Evolutionary conservation across 331 rosid genomes (phyloP), one percentile per base, ranked within the genome.

Genomic region (Cydonia oblonga): DNA sequence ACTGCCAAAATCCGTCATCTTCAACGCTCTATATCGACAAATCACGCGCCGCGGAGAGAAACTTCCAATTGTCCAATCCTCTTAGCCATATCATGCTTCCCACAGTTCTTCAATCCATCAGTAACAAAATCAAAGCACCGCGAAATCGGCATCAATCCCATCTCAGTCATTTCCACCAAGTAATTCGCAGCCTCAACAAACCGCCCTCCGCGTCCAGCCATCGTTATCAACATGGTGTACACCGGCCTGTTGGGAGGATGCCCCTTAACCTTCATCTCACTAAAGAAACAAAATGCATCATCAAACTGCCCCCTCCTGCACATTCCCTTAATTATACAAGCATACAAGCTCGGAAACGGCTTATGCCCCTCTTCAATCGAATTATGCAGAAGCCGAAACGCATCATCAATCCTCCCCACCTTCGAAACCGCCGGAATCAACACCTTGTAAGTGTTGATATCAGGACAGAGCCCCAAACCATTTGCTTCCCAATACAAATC

Each of bases 211-310:
- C 96, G 90, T 9, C 97, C 96, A 68, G 90, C 82, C 97, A 89
- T 91, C 0, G 98, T 91, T 65, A 93, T 91, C 84, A 91, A 51
- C 98, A 89, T 91, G 0, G 98, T 89, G 52, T 91, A 93, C 10
- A 91, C 91, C 0, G 98, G 98, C 52, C 98, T 81, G 38, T 93
- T 93, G 1, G 98, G 98, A 0, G 90, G 96, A 81, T 93, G 98
- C 24, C 96, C 98, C 79, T 86, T 89, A 5, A 66, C 83, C 81
- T 90, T 93, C 98, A 91, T 91, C 81, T 93, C 96, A 71, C 92
- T 79, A 29, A 91, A 91, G 69, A 93, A 93, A 75, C 98, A 87
- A 63, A 89, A 81, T 0, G 96, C 98, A 83, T 90, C 98, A 73
- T 91, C 96, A 78, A 93, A 93, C 66, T 82, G 96, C 8, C 96